Base-by-base conservation (phyloP, 2,329 filamentous ascomycete species). In the Monosporascus sp. region DNA sequence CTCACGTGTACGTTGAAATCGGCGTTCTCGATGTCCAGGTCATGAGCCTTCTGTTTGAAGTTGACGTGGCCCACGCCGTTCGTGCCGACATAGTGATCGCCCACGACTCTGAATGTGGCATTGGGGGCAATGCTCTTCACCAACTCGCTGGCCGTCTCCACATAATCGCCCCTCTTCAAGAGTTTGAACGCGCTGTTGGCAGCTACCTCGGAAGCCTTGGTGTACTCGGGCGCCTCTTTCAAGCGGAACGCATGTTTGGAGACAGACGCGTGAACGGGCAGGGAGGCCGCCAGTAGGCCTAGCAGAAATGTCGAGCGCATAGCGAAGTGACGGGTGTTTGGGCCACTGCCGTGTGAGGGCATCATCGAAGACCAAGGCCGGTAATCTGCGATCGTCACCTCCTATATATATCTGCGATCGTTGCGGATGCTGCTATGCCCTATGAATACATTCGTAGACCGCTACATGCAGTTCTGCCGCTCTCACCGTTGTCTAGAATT, bases 1-100 rank as follows among this genome's bases (percentile, higher is more conserved):
- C 75, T 64, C 56, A 80, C 75, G 53, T 81, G 81, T 37, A 82
- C 75, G 45, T 80, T 79, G 55, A 80, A 79, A 58, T 79, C 75
- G 1, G 73, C 77, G 54, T 81, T 81, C 55, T 81, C 79, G 54
- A 82, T 73, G 53, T 81, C 79, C 22, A 81, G 61, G 1, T 72
- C 78, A 49, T 80, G 75, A 5, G 72, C 64, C 0, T 76, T 81
- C 64, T 82, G 79, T 63, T 76, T 77, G 56, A 81, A 78, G 61
- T 79, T 72, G 54, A 80, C 75, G 56, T 82, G 79, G 0, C 68
- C 69, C 50, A 82, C 68, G 8, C 78, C 77, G 46, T 78, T 79
- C 35, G 60, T 60, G 6, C 77, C 73, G 14, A 75, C 66, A 43
- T 81, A 81, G 53, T 74, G 70, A 55, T 80, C 77, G 1, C 70